Base-by-base conservation (phyloP, 495 filamentous ascomycete genomes). In the Aspergillus mulundensis region DNA sequence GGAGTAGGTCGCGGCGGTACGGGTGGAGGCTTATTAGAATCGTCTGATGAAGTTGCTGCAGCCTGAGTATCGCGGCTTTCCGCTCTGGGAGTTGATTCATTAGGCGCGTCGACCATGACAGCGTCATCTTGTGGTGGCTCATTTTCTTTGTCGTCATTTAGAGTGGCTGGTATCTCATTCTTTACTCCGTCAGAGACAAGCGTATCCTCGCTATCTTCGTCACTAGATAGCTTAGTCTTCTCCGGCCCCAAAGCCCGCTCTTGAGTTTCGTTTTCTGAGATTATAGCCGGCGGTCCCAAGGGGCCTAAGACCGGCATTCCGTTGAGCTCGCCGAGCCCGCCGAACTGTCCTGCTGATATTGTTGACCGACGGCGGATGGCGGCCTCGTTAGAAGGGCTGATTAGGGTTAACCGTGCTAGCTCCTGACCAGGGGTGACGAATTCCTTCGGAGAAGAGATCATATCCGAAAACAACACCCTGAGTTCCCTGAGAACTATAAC, bases 341-440 rank as follows among this genome's bases (percentile, higher is more conserved):
- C 61, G n/a, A 73, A 67, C 45, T 70, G 68, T 28, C 59, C 64
- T 46, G 63, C 67, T 41, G 68, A 67, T 21, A 80, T 72, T 7
- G 81, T 84, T 10, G 84, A 86, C 21, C 72, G 71, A 21, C 81
- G 77, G 34, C 83, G 79, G 47, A 81, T 79, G 4, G 74, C 76
- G 15, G 77, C 81, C 64, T 85, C 84, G 28, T 80, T 80, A 25
- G 78, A 76, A 3, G 81, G 77, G 54, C 79, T 86, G 57, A 87
- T 80, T 41, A 94, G 76, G 3, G 92, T 89, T 25, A 93, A 81
- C 38, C 91, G 85, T 19, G 92, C 93, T 58, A 97, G 81, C 58
- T 94, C 87, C 49, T 83, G 83, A 11, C 87, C 81, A 0, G 94
- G 94, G 40, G 64, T 81, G 58, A 84, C 86, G 59, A 65, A 83